Percentiles rank a stretch among this genome's conserved stretches.
These are phyloP conservation scores for Acanthamoeba castellanii DNA, from an alignment of 208 protist genomes.

Conservation along the genomic window DNA sequence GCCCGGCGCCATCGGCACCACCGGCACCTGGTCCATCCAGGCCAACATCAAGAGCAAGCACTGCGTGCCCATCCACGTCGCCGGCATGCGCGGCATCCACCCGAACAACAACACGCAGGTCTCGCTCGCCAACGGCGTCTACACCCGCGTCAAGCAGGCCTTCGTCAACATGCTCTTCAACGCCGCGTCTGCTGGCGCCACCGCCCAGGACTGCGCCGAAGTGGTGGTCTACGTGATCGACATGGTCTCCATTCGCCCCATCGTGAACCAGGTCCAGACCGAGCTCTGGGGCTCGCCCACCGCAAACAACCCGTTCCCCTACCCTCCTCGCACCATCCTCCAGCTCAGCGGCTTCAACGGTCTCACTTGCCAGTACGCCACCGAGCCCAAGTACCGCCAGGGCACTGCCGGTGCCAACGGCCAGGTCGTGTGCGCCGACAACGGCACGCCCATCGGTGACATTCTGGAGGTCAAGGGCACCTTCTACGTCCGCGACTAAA, in stretches of 20 bases:
- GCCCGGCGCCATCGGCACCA: background rate
- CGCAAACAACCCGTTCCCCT: slow-evolving; percentile 18
- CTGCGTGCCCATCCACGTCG: slow-evolving; percentile 34
- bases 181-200: background rate
- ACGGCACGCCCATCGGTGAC: slow-evolving; percentile 12
- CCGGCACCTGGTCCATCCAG: slow-evolving; percentile 41
- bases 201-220: background rate
- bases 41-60: background rate
- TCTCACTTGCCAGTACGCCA: slow-evolving; percentile 44
- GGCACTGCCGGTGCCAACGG: slow-evolving; percentile 20
- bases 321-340: slow-evolving; percentile 12
- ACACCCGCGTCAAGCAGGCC: slow-evolving; percentile 43
- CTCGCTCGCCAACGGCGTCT: background rate
- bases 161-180: slow-evolving; percentile 64
- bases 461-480: slow-evolving; percentile 50
- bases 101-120: slow-evolving; percentile 50
- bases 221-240: slow-evolving; percentile 23
- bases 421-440: slow-evolving; percentile 38
- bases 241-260: slow-evolving; percentile 39
- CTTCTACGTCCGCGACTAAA: slow-evolving; percentile 36
- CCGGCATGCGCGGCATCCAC: slow-evolving; percentile 41
- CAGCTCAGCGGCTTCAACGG: slow-evolving; percentile 51
- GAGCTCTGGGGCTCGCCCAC: slow-evolving; percentile 19
- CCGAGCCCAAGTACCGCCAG: background rate
- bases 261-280: slow-evolving; percentile 23